Conservation (phyloP, 106 monocot genomes). For the Acorus calamus region DNA sequence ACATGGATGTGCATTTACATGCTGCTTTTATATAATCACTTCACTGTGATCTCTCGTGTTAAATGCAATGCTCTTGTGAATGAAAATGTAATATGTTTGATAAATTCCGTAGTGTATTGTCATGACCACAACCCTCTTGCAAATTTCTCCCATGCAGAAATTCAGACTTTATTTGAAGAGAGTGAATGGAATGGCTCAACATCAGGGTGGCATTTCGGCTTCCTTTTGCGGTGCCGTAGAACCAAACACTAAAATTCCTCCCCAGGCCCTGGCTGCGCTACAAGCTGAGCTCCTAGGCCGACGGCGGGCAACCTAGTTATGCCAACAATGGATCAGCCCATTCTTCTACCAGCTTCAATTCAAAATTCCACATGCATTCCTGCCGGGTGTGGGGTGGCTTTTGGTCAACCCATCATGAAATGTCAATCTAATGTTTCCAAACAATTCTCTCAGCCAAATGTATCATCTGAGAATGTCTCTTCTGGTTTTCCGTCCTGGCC, state of each 20-base stretch:
- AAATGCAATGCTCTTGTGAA: neutral
- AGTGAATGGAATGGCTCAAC: slow-evolving; percentile 70
- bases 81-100: neutral
- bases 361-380: slow-evolving; percentile 11
- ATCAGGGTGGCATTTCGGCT: slow-evolving; percentile 49
- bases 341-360: slow-evolving; percentile 8
- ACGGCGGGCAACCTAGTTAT: slow-evolving; percentile 9
- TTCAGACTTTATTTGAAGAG: slow-evolving; percentile 91
- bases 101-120: slow-evolving; percentile 1
- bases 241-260: neutral
- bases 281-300: slow-evolving; percentile 21
- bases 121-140: slow-evolving; percentile 4
- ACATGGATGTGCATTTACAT: no score
- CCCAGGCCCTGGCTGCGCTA: slow-evolving; percentile 11
- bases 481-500: no score
- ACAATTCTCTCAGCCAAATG: slow-evolving; percentile 7
- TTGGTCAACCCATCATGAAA: slow-evolving; percentile 9
- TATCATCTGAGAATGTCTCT: no score
- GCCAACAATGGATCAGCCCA: slow-evolving; percentile 9
- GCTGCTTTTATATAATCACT: no score
- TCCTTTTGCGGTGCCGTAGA: slow-evolving; percentile 38
- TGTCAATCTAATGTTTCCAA: slow-evolving; percentile 10
- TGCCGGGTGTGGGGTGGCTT: slow-evolving; percentile 3
- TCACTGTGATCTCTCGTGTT: no score
- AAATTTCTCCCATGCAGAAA: slow-evolving; percentile 53